Evolutionary conservation across 768 basidiomycete genomes (phyloP).

Genomic region (Amanita pseudoporphyria): DNA sequence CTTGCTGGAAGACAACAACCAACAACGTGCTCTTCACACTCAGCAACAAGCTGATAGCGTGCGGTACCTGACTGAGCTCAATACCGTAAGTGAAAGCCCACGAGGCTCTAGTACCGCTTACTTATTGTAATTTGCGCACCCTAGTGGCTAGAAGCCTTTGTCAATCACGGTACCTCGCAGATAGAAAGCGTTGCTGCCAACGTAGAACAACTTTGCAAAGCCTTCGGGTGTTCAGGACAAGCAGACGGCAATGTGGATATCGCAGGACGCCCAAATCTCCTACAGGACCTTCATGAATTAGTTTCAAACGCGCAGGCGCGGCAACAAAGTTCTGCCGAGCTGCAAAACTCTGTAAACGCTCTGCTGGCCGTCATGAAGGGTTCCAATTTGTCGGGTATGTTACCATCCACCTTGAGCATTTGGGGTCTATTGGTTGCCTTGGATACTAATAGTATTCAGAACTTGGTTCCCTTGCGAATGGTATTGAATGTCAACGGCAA

Average conservation of each 20-base stretch:
- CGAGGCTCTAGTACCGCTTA: not conserved
- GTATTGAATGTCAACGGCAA: constrained; percentile 60
- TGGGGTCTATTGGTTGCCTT: not conserved
- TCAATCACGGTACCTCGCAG: constrained; percentile 66
- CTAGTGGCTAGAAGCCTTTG: constrained; percentile 80
- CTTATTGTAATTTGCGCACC: constrained; percentile 10
- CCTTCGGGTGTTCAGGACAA: constrained; percentile 29
- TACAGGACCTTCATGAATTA: constrained; percentile 29
- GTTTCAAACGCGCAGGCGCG: constrained; percentile 22
- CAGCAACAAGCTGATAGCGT: constrained; percentile 68
- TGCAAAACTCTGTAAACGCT: constrained; percentile 32
- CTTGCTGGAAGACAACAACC: constrained; percentile 38
- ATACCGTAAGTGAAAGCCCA: constrained; percentile 34
- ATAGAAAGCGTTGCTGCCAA: constrained; percentile 52
- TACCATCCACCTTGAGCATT: not conserved
- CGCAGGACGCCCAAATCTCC: constrained; percentile 16
- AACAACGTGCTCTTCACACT: constrained; percentile 36
- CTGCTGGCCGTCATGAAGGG: constrained; percentile 22
- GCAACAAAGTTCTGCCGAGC: constrained; percentile 25
- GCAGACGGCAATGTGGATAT: not conserved
- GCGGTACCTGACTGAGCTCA: constrained; percentile 72
- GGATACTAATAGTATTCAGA: constrained; percentile 23
- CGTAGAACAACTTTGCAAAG: constrained; percentile 49
- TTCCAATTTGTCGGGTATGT: constrained; percentile 8
- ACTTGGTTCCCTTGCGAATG: constrained; percentile 43